phyloP scores from a whole-genome alignment of 371 early-diverging fungal species.

The Vairimorpha necatrix region DNA sequence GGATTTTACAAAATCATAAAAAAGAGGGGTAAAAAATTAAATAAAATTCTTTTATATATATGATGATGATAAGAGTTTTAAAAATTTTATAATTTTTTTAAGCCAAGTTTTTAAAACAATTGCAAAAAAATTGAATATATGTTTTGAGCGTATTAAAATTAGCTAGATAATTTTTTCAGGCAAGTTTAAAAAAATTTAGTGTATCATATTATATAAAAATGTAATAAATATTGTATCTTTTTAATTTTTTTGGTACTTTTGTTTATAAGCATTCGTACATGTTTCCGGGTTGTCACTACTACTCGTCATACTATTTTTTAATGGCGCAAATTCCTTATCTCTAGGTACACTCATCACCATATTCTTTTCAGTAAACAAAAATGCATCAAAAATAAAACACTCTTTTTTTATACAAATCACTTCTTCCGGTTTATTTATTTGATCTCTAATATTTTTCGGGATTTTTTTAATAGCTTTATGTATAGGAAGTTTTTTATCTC shows the following conservation, averaged over 20 bases:
- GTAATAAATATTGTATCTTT: neutral
- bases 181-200: too few relatives aligned
- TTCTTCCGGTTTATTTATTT: conserved; percentile 18
- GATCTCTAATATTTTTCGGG: conserved; percentile 20
- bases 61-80: too few relatives aligned
- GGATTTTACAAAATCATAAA: too few relatives aligned
- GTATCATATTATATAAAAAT: too few relatives aligned
- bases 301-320: conserved; percentile 48
- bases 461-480: conserved; percentile 62
- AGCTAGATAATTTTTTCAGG: too few relatives aligned
- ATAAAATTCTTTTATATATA: too few relatives aligned
- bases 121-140: too few relatives aligned
- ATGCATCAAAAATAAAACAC: conserved; percentile 64
- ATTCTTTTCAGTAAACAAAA: conserved; percentile 50
- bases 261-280: conserved; percentile 27
- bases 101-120: too few relatives aligned
- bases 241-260: neutral
- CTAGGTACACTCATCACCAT: conserved; percentile 56
- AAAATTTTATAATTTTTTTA: too few relatives aligned
- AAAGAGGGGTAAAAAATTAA: too few relatives aligned
- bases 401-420: conserved; percentile 62
- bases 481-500: conserved; percentile 16
- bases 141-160: too few relatives aligned
- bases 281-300: conserved; percentile 47
- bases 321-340: conserved; percentile 50